Evolutionary conservation across 148 eudicot species (phyloP), one percentile per base, ranked within the genome.

Genomic region (Vaccinium darrowii): DNA sequence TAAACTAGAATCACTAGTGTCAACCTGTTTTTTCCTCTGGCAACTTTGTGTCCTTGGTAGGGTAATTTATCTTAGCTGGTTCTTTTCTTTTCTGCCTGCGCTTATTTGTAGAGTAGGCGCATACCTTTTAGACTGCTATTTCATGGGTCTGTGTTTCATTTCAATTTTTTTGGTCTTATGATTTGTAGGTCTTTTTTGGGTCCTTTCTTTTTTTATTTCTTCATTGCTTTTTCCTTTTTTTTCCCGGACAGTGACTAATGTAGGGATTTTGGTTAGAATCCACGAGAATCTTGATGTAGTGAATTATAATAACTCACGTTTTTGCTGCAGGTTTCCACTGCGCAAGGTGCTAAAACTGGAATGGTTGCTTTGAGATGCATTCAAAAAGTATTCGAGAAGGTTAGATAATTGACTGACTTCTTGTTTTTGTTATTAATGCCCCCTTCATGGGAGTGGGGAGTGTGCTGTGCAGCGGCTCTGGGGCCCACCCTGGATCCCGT

Each of bases 381-480:
- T 62, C 99, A 97, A 83, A 97, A 95, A 91, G 89, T 94, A 78
- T 92, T 95, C 84, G 99, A 96, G 71, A 96, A 94, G 97, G 99
- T 92, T 81, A 43, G 79, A 4, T 56, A 50, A 18, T 52, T 69
- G 73, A 49, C 92, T n/a, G 23, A 63, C 8, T 74, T 78, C 57
- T 25, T 52, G 6, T 43, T 13, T 76, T 76, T 76, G 25, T 49
- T 76, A n/a, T 49, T 53, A 14, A 27, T 52, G 47, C 81, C 30
- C 30, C 49, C 7, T 79, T 79, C 56, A 14, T 79, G 6, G 7
- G 47, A 43, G 47, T 43, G 47, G 47, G 47, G 47, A 43, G 7
- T 43, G 47, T 43, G 47, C 47, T 43, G 47, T 43, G 47, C 47
- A 43, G 47, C 47, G 2, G 47, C 47, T 43, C 6, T 43, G 47